These are phyloP conservation scores for Avena insularis DNA, from an alignment of 176 grass and related monocot genomes.

Conservation along the genomic window DNA sequence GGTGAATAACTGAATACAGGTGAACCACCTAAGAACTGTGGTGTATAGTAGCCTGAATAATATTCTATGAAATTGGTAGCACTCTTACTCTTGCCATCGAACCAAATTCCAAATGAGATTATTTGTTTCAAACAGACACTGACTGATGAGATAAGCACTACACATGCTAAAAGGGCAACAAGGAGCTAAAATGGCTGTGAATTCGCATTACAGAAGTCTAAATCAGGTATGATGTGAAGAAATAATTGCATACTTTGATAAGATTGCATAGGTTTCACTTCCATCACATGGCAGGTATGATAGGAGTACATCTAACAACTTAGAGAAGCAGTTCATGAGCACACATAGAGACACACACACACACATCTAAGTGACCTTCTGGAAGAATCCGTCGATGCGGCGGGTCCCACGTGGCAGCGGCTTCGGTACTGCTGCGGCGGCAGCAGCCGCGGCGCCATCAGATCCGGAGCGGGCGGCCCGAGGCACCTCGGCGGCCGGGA, in stretches of 20 bases:
- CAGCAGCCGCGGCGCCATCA: not conserved
- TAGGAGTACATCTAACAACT: constrained; percentile 10
- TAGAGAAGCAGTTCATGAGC: constrained; percentile 5
- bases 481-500: constrained; percentile 45
- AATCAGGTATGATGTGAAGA: not conserved
- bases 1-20: not conserved
- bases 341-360: not conserved
- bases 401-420: constrained; percentile 74
- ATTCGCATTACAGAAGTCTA: not conserved
- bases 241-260: not conserved
- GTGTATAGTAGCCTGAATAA: not conserved
- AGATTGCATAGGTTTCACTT: constrained; percentile 40
- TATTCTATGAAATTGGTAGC: not conserved
- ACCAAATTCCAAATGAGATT: not conserved
- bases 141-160: not conserved
- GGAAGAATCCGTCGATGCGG: constrained; percentile 84
- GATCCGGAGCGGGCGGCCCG: constrained; percentile 14
- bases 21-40: constrained; percentile 15
- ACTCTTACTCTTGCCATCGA: not conserved
- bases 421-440: constrained; percentile 19
- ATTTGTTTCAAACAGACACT: not conserved
- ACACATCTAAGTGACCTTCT: constrained; percentile 51
- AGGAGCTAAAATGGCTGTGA: not conserved
- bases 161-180: not conserved
- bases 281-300: not conserved